Conservation (phyloP, 768 basidiomycete genomes). For the Suillus plorans region DNA sequence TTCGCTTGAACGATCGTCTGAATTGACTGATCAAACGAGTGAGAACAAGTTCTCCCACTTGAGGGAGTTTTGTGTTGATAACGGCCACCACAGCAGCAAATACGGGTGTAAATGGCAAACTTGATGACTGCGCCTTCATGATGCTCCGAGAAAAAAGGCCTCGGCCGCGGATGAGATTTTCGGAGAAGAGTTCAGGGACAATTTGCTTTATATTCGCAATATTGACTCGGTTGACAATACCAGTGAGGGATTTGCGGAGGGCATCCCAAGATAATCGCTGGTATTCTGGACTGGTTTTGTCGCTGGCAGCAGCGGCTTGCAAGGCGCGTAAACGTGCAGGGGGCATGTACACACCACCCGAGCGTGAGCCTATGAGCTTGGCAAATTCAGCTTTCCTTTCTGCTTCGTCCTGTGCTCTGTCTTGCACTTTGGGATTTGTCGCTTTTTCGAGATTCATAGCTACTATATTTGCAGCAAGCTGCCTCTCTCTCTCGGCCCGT, state of each 20-base stretch:
- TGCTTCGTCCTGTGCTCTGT: conserved; percentile 43
- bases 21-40: conserved; percentile 93
- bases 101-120: conserved; percentile 96
- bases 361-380: conserved; percentile 76
- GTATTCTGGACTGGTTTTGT: conserved; percentile 86
- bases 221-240: conserved; percentile 99
- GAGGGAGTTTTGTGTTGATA: conserved; percentile 95
- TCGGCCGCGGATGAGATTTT: conserved; percentile 91
- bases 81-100: conserved; percentile 94
- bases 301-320: conserved; percentile 69
- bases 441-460: conserved; percentile 65
- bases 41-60: conserved; percentile 90
- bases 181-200: conserved; percentile 86
- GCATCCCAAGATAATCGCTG: conserved; percentile 98
- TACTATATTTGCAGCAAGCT: conserved; percentile 69
- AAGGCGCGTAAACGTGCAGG: conserved; percentile 90
- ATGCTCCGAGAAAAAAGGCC: conserved; percentile 92
- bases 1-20: conserved; percentile 90
- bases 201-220: conserved; percentile 93
- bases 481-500: conserved; percentile 73
- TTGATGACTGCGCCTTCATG: conserved; percentile 97
- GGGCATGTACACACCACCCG: conserved; percentile 96
- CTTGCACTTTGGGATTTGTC: conserved; percentile 51
- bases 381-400: conserved; percentile 87
- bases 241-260: conserved; percentile 93